phyloP scores from a whole-genome alignment of 2,329 filamentous ascomycete species.

The Cercospora beticola region DNA sequence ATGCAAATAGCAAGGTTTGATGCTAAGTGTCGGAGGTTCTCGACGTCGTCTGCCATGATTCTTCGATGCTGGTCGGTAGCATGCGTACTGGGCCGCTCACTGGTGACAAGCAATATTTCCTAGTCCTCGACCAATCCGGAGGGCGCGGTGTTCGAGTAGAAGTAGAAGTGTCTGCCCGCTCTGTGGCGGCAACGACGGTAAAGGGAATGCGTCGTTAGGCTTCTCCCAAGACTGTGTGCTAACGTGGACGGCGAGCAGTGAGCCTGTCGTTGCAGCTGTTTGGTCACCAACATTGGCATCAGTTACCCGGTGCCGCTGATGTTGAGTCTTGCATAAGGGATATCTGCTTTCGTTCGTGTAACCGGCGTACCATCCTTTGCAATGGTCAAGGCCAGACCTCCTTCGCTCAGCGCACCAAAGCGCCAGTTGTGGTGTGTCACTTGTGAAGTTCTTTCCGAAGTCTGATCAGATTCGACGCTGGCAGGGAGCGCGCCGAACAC shows the following conservation, averaged over 20 bases:
- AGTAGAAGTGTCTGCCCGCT: neutral
- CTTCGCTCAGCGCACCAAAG: slow-evolving; percentile 64
- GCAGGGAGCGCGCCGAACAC: slow-evolving; percentile 47
- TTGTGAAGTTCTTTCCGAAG: neutral
- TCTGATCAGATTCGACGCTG: slow-evolving; percentile 41
- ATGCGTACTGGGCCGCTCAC: neutral
- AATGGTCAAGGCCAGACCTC: slow-evolving; percentile 56
- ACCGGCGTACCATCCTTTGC: neutral
- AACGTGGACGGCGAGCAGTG: neutral
- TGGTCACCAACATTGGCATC: neutral
- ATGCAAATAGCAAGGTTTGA: neutral
- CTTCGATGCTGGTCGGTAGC: neutral
- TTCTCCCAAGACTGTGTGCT: neutral
- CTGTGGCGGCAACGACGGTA: neutral
- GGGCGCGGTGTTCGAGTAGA: neutral
- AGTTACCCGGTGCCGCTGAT: neutral
- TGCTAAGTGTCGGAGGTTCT: neutral
- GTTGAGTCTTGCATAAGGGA: slow-evolving; percentile 39
- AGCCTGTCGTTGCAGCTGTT: neutral
- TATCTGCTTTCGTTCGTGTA: slow-evolving; percentile 49
- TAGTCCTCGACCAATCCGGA: neutral
- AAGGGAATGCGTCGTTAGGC: neutral
- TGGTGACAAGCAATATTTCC: neutral
- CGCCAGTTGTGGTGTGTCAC: slow-evolving; percentile 31
- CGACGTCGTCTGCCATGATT: neutral